phyloP scores from a whole-genome alignment of 441 rosid species.

The Populus hybrid region DNA sequence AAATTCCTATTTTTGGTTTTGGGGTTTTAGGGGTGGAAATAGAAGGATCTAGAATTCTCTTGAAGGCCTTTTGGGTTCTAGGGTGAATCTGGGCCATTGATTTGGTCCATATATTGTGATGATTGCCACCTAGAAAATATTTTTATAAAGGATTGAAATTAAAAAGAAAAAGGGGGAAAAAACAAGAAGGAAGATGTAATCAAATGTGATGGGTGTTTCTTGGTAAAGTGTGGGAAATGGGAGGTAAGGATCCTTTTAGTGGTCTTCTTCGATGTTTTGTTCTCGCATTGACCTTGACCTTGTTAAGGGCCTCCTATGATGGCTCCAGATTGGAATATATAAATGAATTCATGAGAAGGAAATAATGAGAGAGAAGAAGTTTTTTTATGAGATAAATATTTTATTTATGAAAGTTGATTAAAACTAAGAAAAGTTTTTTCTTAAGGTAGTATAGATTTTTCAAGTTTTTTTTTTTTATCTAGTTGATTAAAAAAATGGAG shows the following conservation, averaged over 20 bases:
- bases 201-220: neutral
- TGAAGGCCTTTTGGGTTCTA: neutral
- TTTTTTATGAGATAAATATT: too few relatives aligned
- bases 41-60: constrained; percentile 35
- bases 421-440: too few relatives aligned
- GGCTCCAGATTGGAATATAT: too few relatives aligned
- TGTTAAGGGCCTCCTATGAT: too few relatives aligned
- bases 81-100: constrained; percentile 28
- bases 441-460: too few relatives aligned
- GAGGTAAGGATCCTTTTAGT: neutral
- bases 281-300: neutral
- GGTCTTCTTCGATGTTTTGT: neutral
- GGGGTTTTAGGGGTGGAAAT: neutral
- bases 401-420: too few relatives aligned
- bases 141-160: neutral
- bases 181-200: neutral
- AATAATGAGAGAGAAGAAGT: too few relatives aligned
- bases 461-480: too few relatives aligned
- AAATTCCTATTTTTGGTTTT: neutral
- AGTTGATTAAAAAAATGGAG: too few relatives aligned
- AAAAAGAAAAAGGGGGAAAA: too few relatives aligned
- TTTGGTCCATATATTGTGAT: neutral
- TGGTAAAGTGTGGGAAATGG: neutral
- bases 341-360: too few relatives aligned
- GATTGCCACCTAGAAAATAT: neutral